Conservation (phyloP, 352 stramenopile species). For the Phytophthora syringae region DNA sequence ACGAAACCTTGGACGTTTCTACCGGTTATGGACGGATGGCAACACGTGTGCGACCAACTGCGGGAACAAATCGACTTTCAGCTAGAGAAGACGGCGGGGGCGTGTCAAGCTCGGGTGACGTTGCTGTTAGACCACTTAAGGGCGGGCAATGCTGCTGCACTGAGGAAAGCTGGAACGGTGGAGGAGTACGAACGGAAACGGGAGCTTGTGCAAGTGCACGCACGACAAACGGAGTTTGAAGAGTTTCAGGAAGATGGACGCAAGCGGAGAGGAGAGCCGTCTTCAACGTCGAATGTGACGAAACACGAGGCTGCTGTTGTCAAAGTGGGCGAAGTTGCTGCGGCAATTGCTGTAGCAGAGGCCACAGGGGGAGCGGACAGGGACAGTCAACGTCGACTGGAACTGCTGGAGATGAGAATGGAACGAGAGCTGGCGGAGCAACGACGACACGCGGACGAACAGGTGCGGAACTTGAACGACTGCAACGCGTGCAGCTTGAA, state of each 20-base stretch:
- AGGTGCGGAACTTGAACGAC: constrained; percentile 31
- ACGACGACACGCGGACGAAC: constrained; percentile 35
- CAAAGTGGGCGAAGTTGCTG: constrained; percentile 30
- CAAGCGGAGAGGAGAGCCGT: constrained; percentile 15
- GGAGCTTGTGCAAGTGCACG: constrained; percentile 29
- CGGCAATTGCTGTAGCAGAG: constrained; percentile 28
- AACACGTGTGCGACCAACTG: constrained; percentile 32
- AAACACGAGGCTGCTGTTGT: constrained; percentile 37
- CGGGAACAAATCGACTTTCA: constrained; percentile 19
- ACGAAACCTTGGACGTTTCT: constrained; percentile 40
- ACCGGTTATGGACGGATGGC: constrained; percentile 45
- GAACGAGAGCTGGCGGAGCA: constrained; percentile 43
- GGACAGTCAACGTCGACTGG: constrained; percentile 30
- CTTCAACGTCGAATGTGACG: constrained; percentile 4
- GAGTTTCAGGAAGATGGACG: constrained; percentile 24
- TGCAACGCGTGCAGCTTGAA: constrained; percentile 37
- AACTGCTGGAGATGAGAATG: constrained; percentile 41
- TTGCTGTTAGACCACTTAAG: constrained; percentile 41
- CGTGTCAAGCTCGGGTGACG: constrained; percentile 37
- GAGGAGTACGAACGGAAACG: constrained; percentile 40
- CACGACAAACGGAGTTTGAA: constrained; percentile 23
- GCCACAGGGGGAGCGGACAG: constrained; percentile 22
- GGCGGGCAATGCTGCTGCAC: constrained; percentile 34
- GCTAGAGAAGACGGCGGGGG: constrained; percentile 44
- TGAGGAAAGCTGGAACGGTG: constrained; percentile 37